These are phyloP conservation scores for Suhomyces choctaworum DNA, from an alignment of 1,139 yeast genomes.

Conservation along the genomic window DNA sequence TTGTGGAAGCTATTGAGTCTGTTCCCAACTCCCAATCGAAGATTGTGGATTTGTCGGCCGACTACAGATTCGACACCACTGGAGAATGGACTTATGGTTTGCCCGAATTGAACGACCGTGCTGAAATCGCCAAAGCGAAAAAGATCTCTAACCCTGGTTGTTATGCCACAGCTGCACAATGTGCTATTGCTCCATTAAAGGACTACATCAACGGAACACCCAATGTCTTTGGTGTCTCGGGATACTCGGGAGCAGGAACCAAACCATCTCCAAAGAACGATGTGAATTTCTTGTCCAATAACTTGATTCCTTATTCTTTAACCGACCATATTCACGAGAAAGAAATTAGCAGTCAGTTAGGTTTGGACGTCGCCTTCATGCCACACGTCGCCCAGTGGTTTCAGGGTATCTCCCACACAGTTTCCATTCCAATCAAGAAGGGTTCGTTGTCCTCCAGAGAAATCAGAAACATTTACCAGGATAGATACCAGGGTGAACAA, in stretches of 20 bases:
- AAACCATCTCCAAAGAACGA: conserved; percentile 98
- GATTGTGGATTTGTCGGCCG: conserved; percentile 92
- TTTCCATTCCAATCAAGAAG: conserved; percentile 79
- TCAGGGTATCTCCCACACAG: conserved; percentile 94
- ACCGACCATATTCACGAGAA: conserved; percentile 97
- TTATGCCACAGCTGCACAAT: conserved; percentile 96
- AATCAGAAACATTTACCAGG: conserved; percentile 81
- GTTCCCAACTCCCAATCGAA: conserved; percentile 62
- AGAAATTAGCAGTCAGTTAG: conserved; percentile 82
- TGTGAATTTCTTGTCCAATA: conserved; percentile 66
- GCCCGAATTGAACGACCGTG: conserved; percentile 76
- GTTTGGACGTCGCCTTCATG: conserved; percentile 78
- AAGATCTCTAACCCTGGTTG: conserved; percentile 97
- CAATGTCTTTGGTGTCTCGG: conserved; percentile 90
- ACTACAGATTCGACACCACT: conserved; percentile 86
- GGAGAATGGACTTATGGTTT: conserved; percentile 92
- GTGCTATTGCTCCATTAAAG: conserved; percentile 82
- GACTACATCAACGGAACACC: conserved; percentile 71
- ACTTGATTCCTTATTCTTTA: conserved; percentile 90
- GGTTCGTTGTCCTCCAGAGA: conserved; percentile 76
- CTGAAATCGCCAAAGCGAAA: conserved; percentile 65
- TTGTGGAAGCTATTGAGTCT: conserved; percentile 87
- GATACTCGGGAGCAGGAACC: conserved; percentile 99
- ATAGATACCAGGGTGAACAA: conserved; percentile 84
- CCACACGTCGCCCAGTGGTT: conserved; percentile 99